These are phyloP conservation scores for Phytophthora citrophthora DNA, from an alignment of 352 stramenopile genomes.

Conservation along the genomic window DNA sequence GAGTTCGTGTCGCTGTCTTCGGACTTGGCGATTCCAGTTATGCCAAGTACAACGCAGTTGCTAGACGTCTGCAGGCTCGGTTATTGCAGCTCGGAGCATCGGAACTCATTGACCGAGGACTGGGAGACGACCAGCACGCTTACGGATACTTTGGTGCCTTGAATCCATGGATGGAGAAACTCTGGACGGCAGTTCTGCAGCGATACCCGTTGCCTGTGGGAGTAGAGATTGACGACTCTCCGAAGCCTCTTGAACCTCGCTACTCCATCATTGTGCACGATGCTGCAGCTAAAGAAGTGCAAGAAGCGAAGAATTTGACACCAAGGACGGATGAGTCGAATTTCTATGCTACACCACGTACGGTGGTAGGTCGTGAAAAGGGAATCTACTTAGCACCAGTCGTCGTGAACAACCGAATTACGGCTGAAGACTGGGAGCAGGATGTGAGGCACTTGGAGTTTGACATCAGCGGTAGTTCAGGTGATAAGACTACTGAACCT, in stretches of 20 bases:
- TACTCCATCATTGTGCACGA: constrained; percentile 52
- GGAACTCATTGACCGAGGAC: constrained; percentile 74
- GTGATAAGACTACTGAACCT: not conserved
- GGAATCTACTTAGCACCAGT: constrained; percentile 64
- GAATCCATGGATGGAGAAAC: constrained; percentile 80
- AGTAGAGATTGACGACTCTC: constrained; percentile 71
- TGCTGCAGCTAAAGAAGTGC: constrained; percentile 12
- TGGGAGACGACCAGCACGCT: constrained; percentile 91
- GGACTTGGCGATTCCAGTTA: constrained; percentile 93
- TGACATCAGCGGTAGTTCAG: constrained; percentile 35
- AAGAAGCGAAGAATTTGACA: constrained; percentile 21
- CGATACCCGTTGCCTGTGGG: constrained; percentile 57
- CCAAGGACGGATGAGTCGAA: constrained; percentile 41
- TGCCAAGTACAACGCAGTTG: constrained; percentile 93
- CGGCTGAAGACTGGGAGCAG: constrained; percentile 75
- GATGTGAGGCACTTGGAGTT: constrained; percentile 85
- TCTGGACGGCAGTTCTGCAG: constrained; percentile 66
- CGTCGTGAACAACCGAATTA: constrained; percentile 69
- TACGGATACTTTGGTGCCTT: constrained; percentile 87
- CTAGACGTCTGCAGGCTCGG: constrained; percentile 81
- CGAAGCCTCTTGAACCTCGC: constrained; percentile 53
- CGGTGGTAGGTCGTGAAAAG: constrained; percentile 43
- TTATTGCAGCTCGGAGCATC: constrained; percentile 86
- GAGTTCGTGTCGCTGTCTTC: constrained; percentile 88
- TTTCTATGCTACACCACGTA: constrained; percentile 69